Evolutionary conservation across 1,139 yeast genomes (phyloP).

Genomic region (Saccharomyces hybrid): DNA sequence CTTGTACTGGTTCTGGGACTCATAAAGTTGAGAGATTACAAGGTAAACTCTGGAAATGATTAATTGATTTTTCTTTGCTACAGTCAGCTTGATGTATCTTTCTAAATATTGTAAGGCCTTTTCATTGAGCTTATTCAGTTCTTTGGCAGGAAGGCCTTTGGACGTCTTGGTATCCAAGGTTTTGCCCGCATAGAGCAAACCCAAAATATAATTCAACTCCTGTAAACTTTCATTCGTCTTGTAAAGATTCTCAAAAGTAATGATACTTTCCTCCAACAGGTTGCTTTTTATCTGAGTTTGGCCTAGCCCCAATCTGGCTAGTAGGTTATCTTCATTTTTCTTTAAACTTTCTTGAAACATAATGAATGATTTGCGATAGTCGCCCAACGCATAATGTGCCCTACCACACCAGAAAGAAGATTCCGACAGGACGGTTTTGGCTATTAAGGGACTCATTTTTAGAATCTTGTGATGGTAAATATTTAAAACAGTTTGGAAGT

Average conservation of each 20-base stretch:
- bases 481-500: conserved; percentile 50
- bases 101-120: conserved; percentile 64
- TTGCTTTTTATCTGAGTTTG: conserved; percentile 74
- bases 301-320: conserved; percentile 77
- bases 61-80: conserved; percentile 49
- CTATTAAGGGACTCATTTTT: conserved; percentile 17
- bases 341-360: conserved; percentile 66
- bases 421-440: conserved; percentile 52
- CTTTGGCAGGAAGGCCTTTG: conserved; percentile 16
- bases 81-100: conserved; percentile 58
- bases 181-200: conserved; percentile 58
- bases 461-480: conserved; percentile 47
- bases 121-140: conserved; percentile 27
- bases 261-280: conserved; percentile 72
- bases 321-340: conserved; percentile 50
- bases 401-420: conserved; percentile 84
- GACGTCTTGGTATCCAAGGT: conserved; percentile 18
- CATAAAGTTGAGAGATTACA: conserved; percentile 60
- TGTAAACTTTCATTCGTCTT: conserved; percentile 61
- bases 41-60: conserved; percentile 63
- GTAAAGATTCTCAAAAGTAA: conserved; percentile 71
- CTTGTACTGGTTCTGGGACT: conserved; percentile 46
- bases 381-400: conserved; percentile 51
- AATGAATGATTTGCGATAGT: conserved; percentile 61
- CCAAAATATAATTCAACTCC: conserved; percentile 71